Conservation (phyloP, 2,329 filamentous ascomycete genomes). For the Corinectria fuckeliana region DNA sequence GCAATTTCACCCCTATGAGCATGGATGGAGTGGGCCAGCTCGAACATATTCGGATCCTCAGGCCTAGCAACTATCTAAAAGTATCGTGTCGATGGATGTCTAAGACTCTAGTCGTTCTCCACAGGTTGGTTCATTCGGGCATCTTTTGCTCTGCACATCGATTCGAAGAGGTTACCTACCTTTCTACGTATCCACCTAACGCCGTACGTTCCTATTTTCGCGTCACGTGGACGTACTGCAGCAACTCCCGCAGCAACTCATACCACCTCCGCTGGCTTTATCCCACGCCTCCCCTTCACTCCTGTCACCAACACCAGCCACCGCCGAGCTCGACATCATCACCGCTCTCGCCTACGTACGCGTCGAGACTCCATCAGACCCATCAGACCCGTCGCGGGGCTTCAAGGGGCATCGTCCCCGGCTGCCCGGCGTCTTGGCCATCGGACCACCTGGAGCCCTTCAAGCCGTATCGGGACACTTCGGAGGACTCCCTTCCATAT, state of each 20-base stretch:
- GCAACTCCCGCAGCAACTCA: no score
- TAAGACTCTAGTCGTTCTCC: not conserved
- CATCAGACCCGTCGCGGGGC: not conserved
- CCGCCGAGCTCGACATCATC: not conserved
- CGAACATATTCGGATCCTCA: slow-evolving; percentile 13
- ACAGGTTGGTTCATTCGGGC: no score
- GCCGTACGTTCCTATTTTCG: not conserved
- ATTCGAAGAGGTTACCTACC: no score
- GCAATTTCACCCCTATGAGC: slow-evolving; percentile 3
- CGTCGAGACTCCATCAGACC: not conserved
- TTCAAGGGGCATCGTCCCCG: not conserved
- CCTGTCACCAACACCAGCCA: not conserved
- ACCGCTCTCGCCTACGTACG: not conserved
- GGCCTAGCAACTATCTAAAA: slow-evolving; percentile 1
- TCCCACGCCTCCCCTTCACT: not conserved
- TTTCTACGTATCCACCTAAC: no score
- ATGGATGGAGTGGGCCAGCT: not conserved
- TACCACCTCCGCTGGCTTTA: not conserved
- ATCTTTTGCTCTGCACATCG: no score
- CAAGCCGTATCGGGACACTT: slow-evolving; percentile 32
- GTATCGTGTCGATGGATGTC: not conserved
- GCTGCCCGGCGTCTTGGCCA: slow-evolving; percentile 9
- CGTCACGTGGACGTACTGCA: not conserved
- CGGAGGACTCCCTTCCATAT: slow-evolving; percentile 35
- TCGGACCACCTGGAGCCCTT: slow-evolving; percentile 22